Conservation (phyloP, 306 rosid species). For the Oxytropis ochrocephala region DNA sequence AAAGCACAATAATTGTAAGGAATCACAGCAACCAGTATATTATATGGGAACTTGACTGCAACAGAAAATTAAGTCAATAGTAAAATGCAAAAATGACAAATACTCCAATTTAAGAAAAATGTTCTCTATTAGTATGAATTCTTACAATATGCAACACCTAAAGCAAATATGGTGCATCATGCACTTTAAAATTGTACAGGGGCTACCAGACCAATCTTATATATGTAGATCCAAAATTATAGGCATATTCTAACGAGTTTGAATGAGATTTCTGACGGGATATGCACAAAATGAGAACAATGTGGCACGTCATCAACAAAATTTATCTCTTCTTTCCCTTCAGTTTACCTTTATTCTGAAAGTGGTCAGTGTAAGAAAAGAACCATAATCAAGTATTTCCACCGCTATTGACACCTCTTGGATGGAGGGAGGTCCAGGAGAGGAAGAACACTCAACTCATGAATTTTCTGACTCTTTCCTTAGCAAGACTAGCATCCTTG, state of each 20-base stretch:
- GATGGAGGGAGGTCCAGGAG: not conserved
- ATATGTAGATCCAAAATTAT: not conserved
- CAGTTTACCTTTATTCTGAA: not conserved
- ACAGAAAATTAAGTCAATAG: not conserved
- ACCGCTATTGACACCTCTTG: constrained; percentile 2
- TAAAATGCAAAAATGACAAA: not conserved
- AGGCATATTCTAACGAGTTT: not conserved
- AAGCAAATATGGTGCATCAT: not conserved
- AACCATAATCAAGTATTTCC: not conserved
- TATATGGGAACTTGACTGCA: too few species aligned
- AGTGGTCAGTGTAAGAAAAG: not conserved
- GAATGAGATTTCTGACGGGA: not conserved
- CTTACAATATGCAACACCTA: not conserved
- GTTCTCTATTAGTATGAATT: not conserved
- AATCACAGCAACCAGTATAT: too few species aligned
- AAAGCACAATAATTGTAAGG: too few species aligned
- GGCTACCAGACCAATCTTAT: not conserved
- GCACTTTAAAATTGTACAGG: not conserved
- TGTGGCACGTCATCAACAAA: constrained; percentile 4
- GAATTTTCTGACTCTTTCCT: constrained; percentile 52
- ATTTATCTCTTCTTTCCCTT: not conserved
- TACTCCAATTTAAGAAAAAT: not conserved
- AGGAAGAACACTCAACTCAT: constrained; percentile 32
- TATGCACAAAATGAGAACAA: constrained; percentile 10
- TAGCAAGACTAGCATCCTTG: constrained; percentile 58